Percentiles rank a stretch among this genome's conserved stretches.
Conservation (phyloP, 2,329 filamentous ascomycete species). For the Curvularia sp. region DNA sequence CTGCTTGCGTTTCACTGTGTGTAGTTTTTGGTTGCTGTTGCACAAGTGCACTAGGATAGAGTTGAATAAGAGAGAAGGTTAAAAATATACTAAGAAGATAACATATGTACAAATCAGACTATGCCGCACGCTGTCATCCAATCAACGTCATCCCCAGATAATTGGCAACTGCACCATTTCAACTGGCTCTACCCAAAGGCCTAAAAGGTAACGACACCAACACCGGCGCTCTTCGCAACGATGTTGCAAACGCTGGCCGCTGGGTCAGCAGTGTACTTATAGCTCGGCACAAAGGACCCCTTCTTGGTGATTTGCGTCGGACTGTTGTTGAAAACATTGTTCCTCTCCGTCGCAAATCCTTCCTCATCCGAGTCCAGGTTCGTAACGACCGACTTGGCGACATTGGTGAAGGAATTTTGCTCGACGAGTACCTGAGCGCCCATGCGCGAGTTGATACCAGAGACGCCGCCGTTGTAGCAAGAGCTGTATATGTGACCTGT, state of each 20-base stretch:
- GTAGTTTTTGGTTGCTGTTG: not conserved
- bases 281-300: conserved; percentile 61
- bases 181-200: not conserved
- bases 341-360: conserved; percentile 54
- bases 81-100: conserved; percentile 11
- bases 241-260: conserved; percentile 37
- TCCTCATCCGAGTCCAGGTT: conserved; percentile 63
- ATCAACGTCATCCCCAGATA: conserved; percentile 2
- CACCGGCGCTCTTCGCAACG: conserved; percentile 39
- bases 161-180: not conserved
- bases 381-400: conserved; percentile 64
- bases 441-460: conserved; percentile 54
- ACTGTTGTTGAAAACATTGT: conserved; percentile 53
- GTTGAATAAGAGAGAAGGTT: not conserved
- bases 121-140: not conserved
- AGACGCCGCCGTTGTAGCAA: conserved; percentile 49
- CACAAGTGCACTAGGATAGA: not conserved
- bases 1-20: not conserved
- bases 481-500: conserved; percentile 68
- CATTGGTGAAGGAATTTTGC: conserved; percentile 62
- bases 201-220: conserved; percentile 43
- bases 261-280: conserved; percentile 56
- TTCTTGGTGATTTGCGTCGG: conserved; percentile 57
- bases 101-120: conserved; percentile 30
- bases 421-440: conserved; percentile 55